Base-by-base conservation (phyloP, 2,329 filamentous ascomycete species). In the Neopestalotiopsis clavispora region DNA sequence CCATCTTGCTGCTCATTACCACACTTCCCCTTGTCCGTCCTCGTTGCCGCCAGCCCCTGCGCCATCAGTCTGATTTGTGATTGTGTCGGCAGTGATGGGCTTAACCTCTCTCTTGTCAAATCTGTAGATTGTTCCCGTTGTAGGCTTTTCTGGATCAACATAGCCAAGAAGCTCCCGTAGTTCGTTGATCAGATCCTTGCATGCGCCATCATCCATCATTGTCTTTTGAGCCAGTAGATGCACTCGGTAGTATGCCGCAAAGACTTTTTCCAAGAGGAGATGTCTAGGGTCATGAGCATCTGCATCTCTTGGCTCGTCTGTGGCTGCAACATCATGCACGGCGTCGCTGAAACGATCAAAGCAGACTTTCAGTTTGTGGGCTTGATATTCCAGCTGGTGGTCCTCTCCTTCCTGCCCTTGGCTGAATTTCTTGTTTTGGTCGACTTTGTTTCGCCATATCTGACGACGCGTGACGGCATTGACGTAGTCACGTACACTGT, bases 391-490 rank as follows among this genome's bases (percentile, higher is more conserved):
- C 58, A 76, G 73, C 20, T 73, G 72, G 30, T 72, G 69, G 30
- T 66, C 68, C 49, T 58, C 73, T 68, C 66, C 71, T 59, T 73
- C 70, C 60, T 72, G 61, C 5, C 65, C 67, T 17, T 73, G 68
- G 10, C 70, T 73, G 62, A 69, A 65, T 34, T 71, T 71, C 40
- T 57, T 49, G 42, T 72, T 72, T 10, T 69, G 65, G 38, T 72
- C 71, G 12, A 74, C 70, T 66, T 71, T 78, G 65, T 72, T 70
- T 20, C 69, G 69, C 78, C 78, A 78, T 23, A 78, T 73, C n/a
- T 71, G 72, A 57, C 73, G 71, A 17, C 78, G 73, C 14, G 74
- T 64, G 38, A 69, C 65, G 6, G 63, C 64, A 23, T 68, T 69
- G 59, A 69, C 72, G 67, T 78, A 78, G 20, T 67, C 57, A 57